These are phyloP conservation scores for Fomitopsis serialis DNA, from an alignment of 768 basidiomycete species.

Conservation along the genomic window DNA sequence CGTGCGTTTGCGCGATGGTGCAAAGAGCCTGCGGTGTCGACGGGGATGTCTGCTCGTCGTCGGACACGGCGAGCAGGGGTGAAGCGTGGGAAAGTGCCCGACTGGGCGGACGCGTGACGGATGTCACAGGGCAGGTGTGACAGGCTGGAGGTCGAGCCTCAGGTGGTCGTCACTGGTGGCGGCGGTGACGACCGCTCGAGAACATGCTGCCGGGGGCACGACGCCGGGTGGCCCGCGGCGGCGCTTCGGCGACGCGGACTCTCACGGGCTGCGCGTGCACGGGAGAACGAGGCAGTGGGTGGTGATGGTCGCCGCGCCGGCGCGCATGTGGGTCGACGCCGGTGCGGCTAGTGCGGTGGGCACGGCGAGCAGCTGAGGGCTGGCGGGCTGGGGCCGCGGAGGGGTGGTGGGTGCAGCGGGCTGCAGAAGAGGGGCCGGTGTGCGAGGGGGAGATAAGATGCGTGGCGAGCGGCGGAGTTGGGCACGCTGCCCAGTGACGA, in stretches of 20 bases:
- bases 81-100: not conserved
- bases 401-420: constrained; percentile 1
- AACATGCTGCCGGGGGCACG: constrained; percentile 45
- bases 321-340: not conserved
- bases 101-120: constrained; percentile 6
- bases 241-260: constrained; percentile 11
- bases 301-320: constrained; percentile 8
- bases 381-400: constrained; percentile 2
- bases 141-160: not conserved
- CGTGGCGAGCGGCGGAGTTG: constrained; percentile 26
- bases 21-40: not conserved
- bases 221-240: constrained; percentile 54
- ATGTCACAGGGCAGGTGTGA: constrained; percentile 8
- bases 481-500: constrained; percentile 29
- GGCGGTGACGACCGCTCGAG: constrained; percentile 61
- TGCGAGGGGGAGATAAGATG: constrained; percentile 12
- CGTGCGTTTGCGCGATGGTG: not conserved
- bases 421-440: constrained; percentile 7
- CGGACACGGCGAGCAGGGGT: not conserved
- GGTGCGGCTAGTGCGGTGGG: not conserved
- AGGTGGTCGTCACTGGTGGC: constrained; percentile 1
- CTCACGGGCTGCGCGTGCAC: constrained; percentile 6
- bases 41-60: not conserved
- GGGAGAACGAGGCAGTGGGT: constrained; percentile 7
- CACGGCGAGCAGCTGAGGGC: not conserved